Evolutionary conservation across 345 rosid species (phyloP).

Genomic region (Lumnitzera littorea): DNA sequence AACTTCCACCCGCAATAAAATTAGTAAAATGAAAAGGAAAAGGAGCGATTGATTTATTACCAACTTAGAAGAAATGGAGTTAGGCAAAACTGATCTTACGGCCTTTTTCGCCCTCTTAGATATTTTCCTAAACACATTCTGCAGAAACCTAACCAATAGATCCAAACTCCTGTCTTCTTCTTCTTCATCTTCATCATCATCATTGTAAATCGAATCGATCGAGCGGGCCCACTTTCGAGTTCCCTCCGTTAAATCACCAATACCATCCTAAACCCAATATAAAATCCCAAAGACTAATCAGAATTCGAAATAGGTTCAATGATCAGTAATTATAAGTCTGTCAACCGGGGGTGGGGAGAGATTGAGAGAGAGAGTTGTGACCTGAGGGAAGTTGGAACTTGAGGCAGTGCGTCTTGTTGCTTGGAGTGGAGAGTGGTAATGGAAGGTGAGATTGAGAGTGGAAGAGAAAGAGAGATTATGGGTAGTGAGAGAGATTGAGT

Average conservation of each 20-base stretch:
- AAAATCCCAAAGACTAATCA: background rate
- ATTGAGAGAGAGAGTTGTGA: background rate
- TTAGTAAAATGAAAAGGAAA: background rate
- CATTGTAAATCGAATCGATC: conserved; percentile 39
- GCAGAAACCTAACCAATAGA: conserved; percentile 58
- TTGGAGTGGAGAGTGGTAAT: conserved; percentile 7
- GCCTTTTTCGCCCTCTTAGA: conserved; percentile 79
- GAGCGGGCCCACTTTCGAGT: conserved; percentile 66
- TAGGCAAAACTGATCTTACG: conserved; percentile 73
- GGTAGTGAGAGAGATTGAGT: too few relatives aligned
- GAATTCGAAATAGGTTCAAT: background rate
- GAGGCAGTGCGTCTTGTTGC: conserved; percentile 11
- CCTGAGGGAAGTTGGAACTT: conserved; percentile 15
- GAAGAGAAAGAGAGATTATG: too few relatives aligned
- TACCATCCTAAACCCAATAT: conserved; percentile 18
- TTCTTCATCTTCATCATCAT: conserved; percentile 47
- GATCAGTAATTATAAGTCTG: background rate
- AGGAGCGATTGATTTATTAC: conserved; percentile 13
- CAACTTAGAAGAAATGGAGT: conserved; percentile 53
- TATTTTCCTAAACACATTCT: conserved; percentile 60
- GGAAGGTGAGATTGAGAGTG: background rate
- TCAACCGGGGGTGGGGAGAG: background rate
- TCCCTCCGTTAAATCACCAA: conserved; percentile 30
- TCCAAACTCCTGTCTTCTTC: conserved; percentile 86
- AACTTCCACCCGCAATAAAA: too few relatives aligned